Evolutionary conservation across 495 filamentous ascomycete genomes (phyloP), one percentile per base, ranked within the genome.

Genomic region (Lophiotrema nucula): DNA sequence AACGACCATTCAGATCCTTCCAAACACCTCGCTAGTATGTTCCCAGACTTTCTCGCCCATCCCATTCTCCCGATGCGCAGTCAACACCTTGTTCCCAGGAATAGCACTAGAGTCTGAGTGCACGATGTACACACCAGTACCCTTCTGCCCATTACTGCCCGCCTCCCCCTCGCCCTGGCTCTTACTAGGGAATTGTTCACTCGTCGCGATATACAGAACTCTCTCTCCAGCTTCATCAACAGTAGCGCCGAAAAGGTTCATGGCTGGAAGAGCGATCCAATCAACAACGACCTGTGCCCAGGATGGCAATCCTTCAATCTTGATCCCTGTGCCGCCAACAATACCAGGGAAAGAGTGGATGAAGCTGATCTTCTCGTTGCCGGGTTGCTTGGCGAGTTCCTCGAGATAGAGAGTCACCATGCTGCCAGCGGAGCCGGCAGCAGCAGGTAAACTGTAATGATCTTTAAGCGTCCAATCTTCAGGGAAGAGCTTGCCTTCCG

Each of bases 331-430:
- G 10, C 56, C 56, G 3, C 39, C 45, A 0, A 63, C 64, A 13
- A 56, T 50, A 4, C 66, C 66, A 1, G 66, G 66, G 25, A 18
- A 60, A 15, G 44, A 28, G 43, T 69, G 64, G 10, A 66, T 43
- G 49, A 64, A 57, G 12, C 50, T 41, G 11, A 60, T 43, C 23
- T 53, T 45, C 25, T 51, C 58, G 39, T 69, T 54, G 1, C 56
- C 56, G 10, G 47, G 56, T 51, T 62, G 45, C 48, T 56, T 42
- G 5, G 55, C 50, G 4, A 66, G 47, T 5, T 44, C 24, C 13
- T 69, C 63, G 46, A 56, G 55, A 27, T 55, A 63, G 0, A 69
- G 51, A 10, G 63, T 55, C 44, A 52, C 48, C 54, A 69, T 52
- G 28, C 41, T 66, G 6, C 47, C 51, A n/a, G 53, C 42, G 1